Evolutionary conservation across 1,139 yeast genomes (phyloP).

Genomic region (Candida sp.): DNA sequence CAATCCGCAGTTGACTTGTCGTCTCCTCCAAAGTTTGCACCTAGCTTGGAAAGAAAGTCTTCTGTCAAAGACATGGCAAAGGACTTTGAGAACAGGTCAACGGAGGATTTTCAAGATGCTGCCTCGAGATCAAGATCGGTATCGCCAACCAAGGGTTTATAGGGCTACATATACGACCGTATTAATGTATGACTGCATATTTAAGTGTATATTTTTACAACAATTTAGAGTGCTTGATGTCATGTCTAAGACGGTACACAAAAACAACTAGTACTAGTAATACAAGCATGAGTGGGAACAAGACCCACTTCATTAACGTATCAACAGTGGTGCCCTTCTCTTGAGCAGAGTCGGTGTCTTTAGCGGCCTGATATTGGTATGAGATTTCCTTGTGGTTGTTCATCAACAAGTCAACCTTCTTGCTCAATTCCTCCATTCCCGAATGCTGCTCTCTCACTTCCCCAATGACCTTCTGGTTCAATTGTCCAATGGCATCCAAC

Average conservation of each 20-base stretch:
- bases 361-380: constrained; percentile 28
- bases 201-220: constrained; percentile 26
- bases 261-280: constrained; percentile 41
- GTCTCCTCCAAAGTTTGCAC: constrained; percentile 33
- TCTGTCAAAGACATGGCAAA: constrained; percentile 41
- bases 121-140: constrained; percentile 2
- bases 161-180: background rate
- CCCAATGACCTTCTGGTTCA: constrained; percentile 45
- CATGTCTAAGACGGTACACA: constrained; percentile 53
- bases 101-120: constrained; percentile 9
- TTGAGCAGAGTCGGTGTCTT: constrained; percentile 2
- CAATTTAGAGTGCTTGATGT: constrained; percentile 58
- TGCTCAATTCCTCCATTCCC: constrained; percentile 35
- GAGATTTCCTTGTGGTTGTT: constrained; percentile 44
- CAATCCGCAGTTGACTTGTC: constrained; percentile 5
- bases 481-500: constrained; percentile 32
- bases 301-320: constrained; percentile 40
- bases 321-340: constrained; percentile 7
- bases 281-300: constrained; percentile 45
- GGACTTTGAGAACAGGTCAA: constrained; percentile 26
- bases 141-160: constrained; percentile 4
- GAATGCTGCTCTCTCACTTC: constrained; percentile 50
- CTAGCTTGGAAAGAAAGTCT: constrained; percentile 32
- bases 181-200: background rate
- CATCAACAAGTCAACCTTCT: constrained; percentile 49